Conservation (phyloP, 441 rosid genomes). For the Croton laevigatus region DNA sequence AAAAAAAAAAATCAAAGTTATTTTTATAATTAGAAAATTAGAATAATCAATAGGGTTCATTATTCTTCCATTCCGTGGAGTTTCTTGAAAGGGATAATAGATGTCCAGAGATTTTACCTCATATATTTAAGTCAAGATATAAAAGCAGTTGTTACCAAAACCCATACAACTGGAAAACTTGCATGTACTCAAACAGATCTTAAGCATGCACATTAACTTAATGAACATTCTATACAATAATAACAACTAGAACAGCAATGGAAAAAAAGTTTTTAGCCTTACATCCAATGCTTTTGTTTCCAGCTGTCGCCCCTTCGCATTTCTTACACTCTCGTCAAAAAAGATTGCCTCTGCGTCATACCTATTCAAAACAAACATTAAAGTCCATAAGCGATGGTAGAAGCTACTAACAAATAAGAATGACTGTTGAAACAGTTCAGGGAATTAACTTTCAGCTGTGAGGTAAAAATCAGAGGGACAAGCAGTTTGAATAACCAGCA, state of each 20-base stretch:
- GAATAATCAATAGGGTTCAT: neutral
- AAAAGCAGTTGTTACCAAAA: neutral
- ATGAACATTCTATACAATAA: neutral
- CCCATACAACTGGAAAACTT: neutral
- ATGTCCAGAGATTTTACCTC: neutral
- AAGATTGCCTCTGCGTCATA: slow-evolving; percentile 67
- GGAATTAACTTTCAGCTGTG: neutral
- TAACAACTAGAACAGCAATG: neutral
- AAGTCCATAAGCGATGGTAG: slow-evolving; percentile 6
- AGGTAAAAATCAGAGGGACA: neutral
- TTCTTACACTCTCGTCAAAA: slow-evolving; percentile 77
- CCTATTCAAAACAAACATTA: slow-evolving; percentile 33
- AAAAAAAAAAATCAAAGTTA: neutral
- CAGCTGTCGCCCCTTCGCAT: slow-evolving; percentile 48
- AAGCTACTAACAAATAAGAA: neutral
- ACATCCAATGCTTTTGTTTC: slow-evolving; percentile 70
- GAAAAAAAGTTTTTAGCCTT: slow-evolving; percentile 19
- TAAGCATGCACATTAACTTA: neutral
- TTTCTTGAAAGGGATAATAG: neutral
- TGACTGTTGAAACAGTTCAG: neutral
- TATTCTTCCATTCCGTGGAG: neutral
- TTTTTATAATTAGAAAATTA: no score
- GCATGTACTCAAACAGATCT: neutral
- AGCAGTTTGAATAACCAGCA: neutral
- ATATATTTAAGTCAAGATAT: neutral